Evolutionary conservation across 331 rosid genomes (phyloP).

Genomic region (Cucumis variabilis): DNA sequence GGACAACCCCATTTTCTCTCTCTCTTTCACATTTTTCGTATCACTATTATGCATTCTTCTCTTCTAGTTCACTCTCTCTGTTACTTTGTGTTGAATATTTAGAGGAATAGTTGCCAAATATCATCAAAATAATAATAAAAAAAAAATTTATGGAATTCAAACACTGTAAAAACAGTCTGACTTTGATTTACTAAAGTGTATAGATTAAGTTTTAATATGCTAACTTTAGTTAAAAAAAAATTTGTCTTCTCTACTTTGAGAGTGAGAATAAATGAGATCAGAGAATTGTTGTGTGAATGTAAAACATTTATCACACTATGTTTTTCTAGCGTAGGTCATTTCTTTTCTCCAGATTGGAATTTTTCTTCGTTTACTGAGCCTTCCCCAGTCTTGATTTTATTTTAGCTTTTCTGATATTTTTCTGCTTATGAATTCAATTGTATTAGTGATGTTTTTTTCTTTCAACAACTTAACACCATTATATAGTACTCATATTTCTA

Average conservation of each 20-base stretch:
- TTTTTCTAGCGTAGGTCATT: neutral
- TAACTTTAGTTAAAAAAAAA: too few relatives aligned
- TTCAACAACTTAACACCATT: neutral
- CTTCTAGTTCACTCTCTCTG: neutral
- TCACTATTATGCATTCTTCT: neutral
- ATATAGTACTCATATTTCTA: neutral
- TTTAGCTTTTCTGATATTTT: too few relatives aligned
- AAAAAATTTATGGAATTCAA: too few relatives aligned
- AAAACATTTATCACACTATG: neutral
- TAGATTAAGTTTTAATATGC: too few relatives aligned
- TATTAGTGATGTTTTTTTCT: neutral
- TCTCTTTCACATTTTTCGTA: neutral
- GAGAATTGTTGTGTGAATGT: too few relatives aligned
- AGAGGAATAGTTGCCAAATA: neutral
- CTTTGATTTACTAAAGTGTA: neutral
- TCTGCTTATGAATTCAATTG: neutral
- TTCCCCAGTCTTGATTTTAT: too few relatives aligned
- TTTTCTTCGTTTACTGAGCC: too few relatives aligned
- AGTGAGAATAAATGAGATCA: neutral
- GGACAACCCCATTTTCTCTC: neutral
- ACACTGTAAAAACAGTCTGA: too few relatives aligned
- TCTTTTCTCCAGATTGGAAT: neutral
- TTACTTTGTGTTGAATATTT: too few relatives aligned
- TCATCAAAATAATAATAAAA: too few relatives aligned
- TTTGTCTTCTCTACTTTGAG: neutral